Evolutionary conservation across 2,329 filamentous ascomycete genomes (phyloP), one percentile per base, ranked within the genome.

Genomic region (Epichloe gansuensis): DNA sequence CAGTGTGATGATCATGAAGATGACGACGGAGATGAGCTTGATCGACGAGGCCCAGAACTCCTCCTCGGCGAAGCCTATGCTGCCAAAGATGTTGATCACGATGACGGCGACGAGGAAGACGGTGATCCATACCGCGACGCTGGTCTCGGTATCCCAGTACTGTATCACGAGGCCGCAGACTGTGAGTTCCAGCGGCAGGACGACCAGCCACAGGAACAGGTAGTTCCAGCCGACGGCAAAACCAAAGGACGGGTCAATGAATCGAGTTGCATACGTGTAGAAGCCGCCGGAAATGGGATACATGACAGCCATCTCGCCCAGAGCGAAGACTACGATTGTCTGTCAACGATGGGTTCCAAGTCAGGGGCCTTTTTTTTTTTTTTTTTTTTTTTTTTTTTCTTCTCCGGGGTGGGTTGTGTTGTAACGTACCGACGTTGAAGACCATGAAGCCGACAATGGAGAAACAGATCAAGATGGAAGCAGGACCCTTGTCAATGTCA

Each of bases 271-370:
- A 67, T 81, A 82, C 28, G 76, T 78, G 60, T 80, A 82, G 71
- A 83, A 83, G 57, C 77, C 78, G 64, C 80, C 80, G 60, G 78
- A 80, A 61, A 82, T 74, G 15, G 80, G 80, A 56, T 76, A 83
- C 70, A 82, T 74, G 60, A 82, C 75, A 53, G 79, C 77, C 50
- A 83, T 66, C 62, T 83, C 80, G 58, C 78, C 80, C 48, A 83
- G 74, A 54, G 80, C 79, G 61, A 78, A 78, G 56, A 82, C 73
- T 65, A 17, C 6, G n/a, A 5, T 45, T n/a, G 6, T 5, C n/a
- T 41, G 39, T n/a, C 39, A 15, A 15, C 5, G 8, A 15, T n/a
- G 28, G 28, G 28, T 41, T n/a, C 39, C 39, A 41, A 41, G n/a
- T 3, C 39, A 9, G 3, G 21, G 3, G 17, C 2, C 17, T 21